Evolutionary conservation across 306 rosid genomes (phyloP), one percentile per base, ranked within the genome.

Genomic region (Prunus padus): DNA sequence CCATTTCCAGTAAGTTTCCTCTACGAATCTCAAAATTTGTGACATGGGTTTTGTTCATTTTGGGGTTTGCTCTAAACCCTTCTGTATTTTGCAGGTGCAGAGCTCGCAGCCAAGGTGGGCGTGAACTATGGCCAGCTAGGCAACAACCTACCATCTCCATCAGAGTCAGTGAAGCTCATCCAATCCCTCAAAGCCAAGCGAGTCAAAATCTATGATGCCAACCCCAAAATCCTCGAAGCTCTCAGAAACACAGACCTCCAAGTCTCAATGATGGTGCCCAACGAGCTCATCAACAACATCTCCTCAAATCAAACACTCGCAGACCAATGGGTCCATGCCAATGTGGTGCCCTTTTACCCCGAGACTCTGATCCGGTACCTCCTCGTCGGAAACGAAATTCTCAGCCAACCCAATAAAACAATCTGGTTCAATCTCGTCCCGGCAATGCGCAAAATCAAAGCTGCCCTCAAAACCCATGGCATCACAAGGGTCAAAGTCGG

Each of bases 331-430:
- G 74, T 93, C 19, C 77, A 19, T 20, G 12, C 81, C 45, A 93
- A 88, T 20, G 65, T 93, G 3, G 65, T 82, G 0, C 96, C 97
- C 0, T 91, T 81, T 33, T 84, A 91, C 79, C 86, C 86, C 0
- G 18, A 85, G 0, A 85, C 93, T 4, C 76, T 67, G 28, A 91
- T 93, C 65, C 97, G 98, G 0, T 88, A 86, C 87, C 89, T 93
- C 60, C 90, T 93, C 47, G 92, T 91, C 40, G 97, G 98, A 20
- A 93, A 93, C 76, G 98, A 93, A 67, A 81, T 93, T 73, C 75
- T 89, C 44, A 78, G 85, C 71, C 18, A 49, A 44, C 44, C 89
- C 69, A 44, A 68, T 11, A 84, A 80, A 31, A 37, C 70, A 64
- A 67, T 81, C 49, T 88, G 96, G 97, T 7, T 71, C 61, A 68